These are phyloP conservation scores for Grosmannia huntii DNA, from an alignment of 2,329 filamentous ascomycete genomes.

Conservation along the genomic window DNA sequence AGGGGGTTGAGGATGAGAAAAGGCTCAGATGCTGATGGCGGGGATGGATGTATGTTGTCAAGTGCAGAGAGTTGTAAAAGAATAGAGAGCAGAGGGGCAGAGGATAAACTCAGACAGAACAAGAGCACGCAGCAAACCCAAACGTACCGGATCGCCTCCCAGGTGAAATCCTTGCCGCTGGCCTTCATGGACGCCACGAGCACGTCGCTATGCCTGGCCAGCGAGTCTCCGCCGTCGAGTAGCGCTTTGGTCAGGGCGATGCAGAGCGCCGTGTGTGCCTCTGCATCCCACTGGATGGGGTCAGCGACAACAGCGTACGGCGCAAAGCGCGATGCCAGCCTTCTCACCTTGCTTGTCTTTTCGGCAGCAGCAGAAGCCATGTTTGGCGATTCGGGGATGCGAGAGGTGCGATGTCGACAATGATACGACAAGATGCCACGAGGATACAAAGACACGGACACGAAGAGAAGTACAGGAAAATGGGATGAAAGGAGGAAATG, in stretches of 20 bases:
- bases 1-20: neutral
- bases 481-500: too few species aligned
- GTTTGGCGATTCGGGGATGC: neutral
- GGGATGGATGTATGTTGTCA: too few species aligned
- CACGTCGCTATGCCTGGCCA: conserved; percentile 16
- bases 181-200: conserved; percentile 22
- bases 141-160: conserved; percentile 32
- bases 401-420: neutral
- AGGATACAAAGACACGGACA: neutral
- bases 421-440: neutral
- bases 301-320: neutral
- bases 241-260: conserved; percentile 12
- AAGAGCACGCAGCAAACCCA: neutral
- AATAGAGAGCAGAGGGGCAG: neutral
- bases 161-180: conserved; percentile 20
- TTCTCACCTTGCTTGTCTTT: conserved; percentile 2
- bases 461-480: neutral
- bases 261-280: conserved; percentile 13
- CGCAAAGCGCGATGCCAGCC: neutral
- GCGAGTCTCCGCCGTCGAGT: conserved; percentile 1
- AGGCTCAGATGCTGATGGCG: neutral
- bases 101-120: neutral
- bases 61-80: neutral
- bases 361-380: neutral
- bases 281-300: conserved; percentile 13